Conservation (phyloP, 2,329 filamentous ascomycete species). For the Diaporthe vaccinii region DNA sequence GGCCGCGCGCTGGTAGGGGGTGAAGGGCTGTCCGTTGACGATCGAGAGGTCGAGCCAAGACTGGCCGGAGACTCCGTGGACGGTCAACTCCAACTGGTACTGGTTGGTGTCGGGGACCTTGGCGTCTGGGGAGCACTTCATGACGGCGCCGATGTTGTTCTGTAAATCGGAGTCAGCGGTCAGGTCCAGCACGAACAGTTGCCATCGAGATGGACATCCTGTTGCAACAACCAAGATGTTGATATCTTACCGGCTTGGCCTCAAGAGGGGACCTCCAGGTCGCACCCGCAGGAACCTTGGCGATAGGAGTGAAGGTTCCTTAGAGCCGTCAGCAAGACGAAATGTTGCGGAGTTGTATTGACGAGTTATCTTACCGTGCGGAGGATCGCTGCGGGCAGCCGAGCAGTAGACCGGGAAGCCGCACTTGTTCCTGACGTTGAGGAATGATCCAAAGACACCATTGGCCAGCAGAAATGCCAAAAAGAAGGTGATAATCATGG, state of each 20-base stretch:
- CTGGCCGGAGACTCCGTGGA: background rate
- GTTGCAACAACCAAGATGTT: background rate
- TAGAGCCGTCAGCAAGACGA: background rate
- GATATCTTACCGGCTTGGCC: background rate
- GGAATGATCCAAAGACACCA: background rate
- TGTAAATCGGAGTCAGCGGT: background rate
- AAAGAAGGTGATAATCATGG: background rate
- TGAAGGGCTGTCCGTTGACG: conserved; percentile 22
- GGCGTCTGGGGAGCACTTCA: conserved; percentile 9
- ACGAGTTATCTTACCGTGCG: background rate
- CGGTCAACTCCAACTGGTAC: conserved; percentile 18
- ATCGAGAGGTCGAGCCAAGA: conserved; percentile 28
- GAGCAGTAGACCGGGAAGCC: conserved; percentile 7
- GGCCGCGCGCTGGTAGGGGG: conserved; percentile 6
- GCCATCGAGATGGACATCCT: background rate
- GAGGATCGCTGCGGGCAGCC: conserved; percentile 8
- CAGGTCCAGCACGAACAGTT: no score
- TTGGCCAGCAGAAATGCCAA: background rate
- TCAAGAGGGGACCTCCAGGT: background rate
- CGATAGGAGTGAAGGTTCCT: background rate
- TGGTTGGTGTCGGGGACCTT: background rate
- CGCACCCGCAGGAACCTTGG: background rate
- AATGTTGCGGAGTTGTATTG: background rate
- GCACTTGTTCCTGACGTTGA: conserved; percentile 24
- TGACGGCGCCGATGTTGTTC: background rate